Percentiles rank a stretch among this genome's conserved stretches.
phyloP scores from a whole-genome alignment of 805 yeast genomes.

The Suhomyces sp. region DNA sequence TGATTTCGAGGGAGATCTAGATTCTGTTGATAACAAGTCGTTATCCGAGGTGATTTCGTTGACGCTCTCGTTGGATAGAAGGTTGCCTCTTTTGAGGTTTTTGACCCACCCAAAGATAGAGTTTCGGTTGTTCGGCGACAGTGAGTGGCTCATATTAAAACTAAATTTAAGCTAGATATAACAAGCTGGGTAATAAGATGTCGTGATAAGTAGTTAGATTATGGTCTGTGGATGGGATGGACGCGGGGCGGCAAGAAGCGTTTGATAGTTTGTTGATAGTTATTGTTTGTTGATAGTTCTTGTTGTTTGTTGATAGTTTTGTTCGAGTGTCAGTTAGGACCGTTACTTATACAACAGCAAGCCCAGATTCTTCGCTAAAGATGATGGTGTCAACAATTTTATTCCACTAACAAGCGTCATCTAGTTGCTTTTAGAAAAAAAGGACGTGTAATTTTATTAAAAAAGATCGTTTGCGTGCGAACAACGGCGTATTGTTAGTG shows the following conservation, averaged over 20 bases:
- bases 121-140: constrained; percentile 37
- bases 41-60: constrained; percentile 27
- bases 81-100: constrained; percentile 36
- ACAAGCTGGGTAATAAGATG: no score
- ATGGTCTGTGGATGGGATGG: no score
- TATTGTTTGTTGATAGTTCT: background rate
- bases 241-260: no score
- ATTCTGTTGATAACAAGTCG: constrained; percentile 14
- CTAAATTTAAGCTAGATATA: no score
- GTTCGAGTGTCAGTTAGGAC: background rate
- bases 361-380: background rate
- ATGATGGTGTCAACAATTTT: background rate
- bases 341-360: background rate
- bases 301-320: background rate
- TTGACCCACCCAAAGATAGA: constrained; percentile 46
- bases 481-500: background rate
- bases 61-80: constrained; percentile 37
- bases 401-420: constrained; percentile 3
- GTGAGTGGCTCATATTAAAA: constrained; percentile 31
- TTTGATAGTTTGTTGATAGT: no score
- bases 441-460: constrained; percentile 3
- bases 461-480: constrained; percentile 1
- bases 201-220: no score
- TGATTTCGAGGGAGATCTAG: constrained; percentile 13
- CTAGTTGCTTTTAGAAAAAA: constrained; percentile 1